These are phyloP conservation scores for Inga oerstediana DNA, from an alignment of 306 rosid genomes.

Conservation along the genomic window DNA sequence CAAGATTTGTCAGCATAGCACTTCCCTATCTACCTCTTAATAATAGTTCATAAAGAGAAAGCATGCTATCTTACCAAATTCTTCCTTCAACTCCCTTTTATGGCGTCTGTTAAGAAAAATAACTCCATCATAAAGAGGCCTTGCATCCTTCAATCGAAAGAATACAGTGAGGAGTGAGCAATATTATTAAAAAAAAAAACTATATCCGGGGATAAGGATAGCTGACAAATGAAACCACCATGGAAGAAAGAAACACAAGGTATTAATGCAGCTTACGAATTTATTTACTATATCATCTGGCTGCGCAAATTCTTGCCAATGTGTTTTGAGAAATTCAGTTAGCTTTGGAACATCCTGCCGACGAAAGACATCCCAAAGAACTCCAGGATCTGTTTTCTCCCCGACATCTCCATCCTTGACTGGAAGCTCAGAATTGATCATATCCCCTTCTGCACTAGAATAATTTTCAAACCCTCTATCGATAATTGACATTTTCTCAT, in stretches of 20 bases:
- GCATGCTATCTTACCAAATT: conserved; percentile 66
- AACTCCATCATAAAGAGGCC: conserved; percentile 75
- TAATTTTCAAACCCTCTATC: conserved; percentile 48
- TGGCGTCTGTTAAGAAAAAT: conserved; percentile 73
- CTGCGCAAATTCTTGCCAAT: conserved; percentile 61
- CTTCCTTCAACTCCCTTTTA: conserved; percentile 81
- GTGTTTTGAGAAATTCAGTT: conserved; percentile 71
- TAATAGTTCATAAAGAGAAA: conserved; percentile 27
- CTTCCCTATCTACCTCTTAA: conserved; percentile 31
- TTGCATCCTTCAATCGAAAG: conserved; percentile 58
- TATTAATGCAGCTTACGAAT: conserved; percentile 46
- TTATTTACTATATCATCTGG: conserved; percentile 44
- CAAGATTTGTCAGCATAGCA: conserved; percentile 16
- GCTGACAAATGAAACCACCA: neutral
- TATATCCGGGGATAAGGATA: conserved; percentile 2
- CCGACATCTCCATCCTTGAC: conserved; percentile 45
- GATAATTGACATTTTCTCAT: conserved; percentile 44
- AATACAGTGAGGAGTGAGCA: conserved; percentile 38
- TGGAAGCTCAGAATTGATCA: conserved; percentile 41
- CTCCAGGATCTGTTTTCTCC: conserved; percentile 57
- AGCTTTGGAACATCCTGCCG: conserved; percentile 73
- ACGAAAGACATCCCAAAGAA: conserved; percentile 88
- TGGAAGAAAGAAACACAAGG: neutral
- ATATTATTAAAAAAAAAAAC: conserved; percentile 31
- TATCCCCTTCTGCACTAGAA: conserved; percentile 43